Evolutionary conservation across 139 green algal genomes (phyloP).

Genomic region (Tetradesmus obliquus): DNA sequence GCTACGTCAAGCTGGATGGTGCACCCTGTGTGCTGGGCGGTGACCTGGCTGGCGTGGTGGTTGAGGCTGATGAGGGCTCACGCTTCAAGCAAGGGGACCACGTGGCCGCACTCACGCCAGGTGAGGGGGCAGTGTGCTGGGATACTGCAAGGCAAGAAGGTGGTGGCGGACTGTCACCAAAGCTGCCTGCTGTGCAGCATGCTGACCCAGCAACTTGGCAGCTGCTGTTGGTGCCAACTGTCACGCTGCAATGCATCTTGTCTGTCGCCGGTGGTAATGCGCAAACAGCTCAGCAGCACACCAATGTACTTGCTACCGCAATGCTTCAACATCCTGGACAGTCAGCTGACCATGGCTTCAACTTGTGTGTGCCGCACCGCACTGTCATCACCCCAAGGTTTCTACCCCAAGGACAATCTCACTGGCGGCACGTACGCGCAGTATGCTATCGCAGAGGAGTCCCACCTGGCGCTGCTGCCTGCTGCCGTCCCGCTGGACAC

Average conservation of each 20-base stretch:
- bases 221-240: no score
- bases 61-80: constrained; percentile 31
- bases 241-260: no score
- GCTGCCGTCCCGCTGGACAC: constrained; percentile 32
- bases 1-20: not conserved
- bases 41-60: constrained; percentile 40
- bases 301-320: no score
- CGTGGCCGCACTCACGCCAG: constrained; percentile 33
- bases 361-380: not conserved
- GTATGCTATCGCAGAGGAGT: constrained; percentile 22
- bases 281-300: no score
- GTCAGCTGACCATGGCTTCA: no score
- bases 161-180: no score
- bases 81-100: constrained; percentile 33
- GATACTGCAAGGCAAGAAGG: no score
- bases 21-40: constrained; percentile 15
- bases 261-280: no score
- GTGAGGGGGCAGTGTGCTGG: not conserved
- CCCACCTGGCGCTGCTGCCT: constrained; percentile 38
- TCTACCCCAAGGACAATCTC: not conserved
- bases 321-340: no score
- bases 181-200: no score
- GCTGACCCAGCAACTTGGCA: no score
- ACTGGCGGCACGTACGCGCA: not conserved
- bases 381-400: not conserved